Percentiles rank a stretch among this genome's conserved stretches.
These are phyloP conservation scores for Trichosporon faecale DNA, from an alignment of 1,284 basidiomycete genomes.

Conservation along the genomic window DNA sequence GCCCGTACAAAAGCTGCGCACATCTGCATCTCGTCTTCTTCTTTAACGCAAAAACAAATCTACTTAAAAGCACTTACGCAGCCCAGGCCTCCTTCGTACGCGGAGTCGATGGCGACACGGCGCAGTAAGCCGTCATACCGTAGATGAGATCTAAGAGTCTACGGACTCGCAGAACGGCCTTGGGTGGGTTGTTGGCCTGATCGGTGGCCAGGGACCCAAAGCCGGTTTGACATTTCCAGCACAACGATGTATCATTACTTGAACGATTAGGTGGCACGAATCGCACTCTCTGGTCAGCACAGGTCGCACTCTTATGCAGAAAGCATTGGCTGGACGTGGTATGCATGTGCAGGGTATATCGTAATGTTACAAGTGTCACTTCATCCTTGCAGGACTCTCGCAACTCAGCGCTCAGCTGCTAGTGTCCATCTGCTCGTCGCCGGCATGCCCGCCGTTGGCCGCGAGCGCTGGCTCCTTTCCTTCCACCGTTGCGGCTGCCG, in stretches of 20 bases:
- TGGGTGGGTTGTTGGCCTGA: slow-evolving; percentile 39
- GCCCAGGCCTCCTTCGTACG: slow-evolving; percentile 23
- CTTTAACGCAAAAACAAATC: slow-evolving; percentile 21
- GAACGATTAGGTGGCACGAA: not conserved
- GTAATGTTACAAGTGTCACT: not conserved
- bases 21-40: not conserved
- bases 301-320: not conserved
- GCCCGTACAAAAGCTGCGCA: not conserved
- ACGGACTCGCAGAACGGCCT: slow-evolving; percentile 31
- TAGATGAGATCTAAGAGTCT: slow-evolving; percentile 34
- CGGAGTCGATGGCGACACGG: slow-evolving; percentile 13
- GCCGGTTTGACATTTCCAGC: slow-evolving; percentile 36
- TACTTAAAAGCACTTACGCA: slow-evolving; percentile 41
- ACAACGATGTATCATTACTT: slow-evolving; percentile 1
- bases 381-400: not conserved
- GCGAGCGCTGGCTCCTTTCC: not conserved
- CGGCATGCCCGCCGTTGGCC: not conserved
- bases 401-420: not conserved
- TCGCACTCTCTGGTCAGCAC: too few relatives aligned
- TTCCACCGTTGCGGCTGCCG: not conserved
- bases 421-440: slow-evolving; percentile 6
- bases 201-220: slow-evolving; percentile 39
- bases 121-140: slow-evolving; percentile 37
- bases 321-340: not conserved
- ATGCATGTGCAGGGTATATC: slow-evolving; percentile 30